Evolutionary conservation across 2,329 filamentous ascomycete genomes (phyloP), one percentile per base, ranked within the genome.

Genomic region (Nigrospora oryzae): DNA sequence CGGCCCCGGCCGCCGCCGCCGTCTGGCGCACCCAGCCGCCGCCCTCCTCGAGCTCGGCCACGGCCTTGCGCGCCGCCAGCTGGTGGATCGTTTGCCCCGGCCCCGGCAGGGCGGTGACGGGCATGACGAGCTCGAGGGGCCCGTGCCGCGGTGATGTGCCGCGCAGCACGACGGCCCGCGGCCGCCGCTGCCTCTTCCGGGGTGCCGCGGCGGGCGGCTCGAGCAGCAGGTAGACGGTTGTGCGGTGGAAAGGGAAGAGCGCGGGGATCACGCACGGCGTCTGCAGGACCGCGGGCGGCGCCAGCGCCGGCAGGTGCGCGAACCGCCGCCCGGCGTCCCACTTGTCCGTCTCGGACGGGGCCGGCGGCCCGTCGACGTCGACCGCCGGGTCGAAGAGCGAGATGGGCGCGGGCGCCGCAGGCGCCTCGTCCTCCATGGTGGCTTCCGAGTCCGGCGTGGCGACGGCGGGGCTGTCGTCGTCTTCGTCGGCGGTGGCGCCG

Each of bases 11-110:
- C 0, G 57, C 49, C 14, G 72, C 67, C 47, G 70, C 77, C 11
- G 71, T 70, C 14, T 80, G 63, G 38, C 62, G 63, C 33, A 83
- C 63, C 81, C 84, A 88, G 12, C 84, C 84, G 19, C 81, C 73
- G 0, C 79, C 77, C 57, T 86, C 75, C 60, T 89, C 84, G 0
- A 89, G 72, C 50, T 89, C 85, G 39, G 77, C 68, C 14, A 83
- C 70, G 2, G 80, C 79, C 57, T 83, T 86, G 44, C 78, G 77
- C 0, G 81, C 83, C 1, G 83, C 83, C 0, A 89, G 76, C 52
- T 85, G 81, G 56, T 89, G 84, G 36, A 88, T 75, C 0, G 75
- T 83, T 42, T 76, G 63, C 3, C 69, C 70, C 31, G 64, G 67
- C 0, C 63, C 57, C 0, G 67, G 51, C 0, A 77, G 59, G 3